phyloP scores from a whole-genome alignment of 2,329 filamentous ascomycete species.

The Aspergillus ochraceus region DNA sequence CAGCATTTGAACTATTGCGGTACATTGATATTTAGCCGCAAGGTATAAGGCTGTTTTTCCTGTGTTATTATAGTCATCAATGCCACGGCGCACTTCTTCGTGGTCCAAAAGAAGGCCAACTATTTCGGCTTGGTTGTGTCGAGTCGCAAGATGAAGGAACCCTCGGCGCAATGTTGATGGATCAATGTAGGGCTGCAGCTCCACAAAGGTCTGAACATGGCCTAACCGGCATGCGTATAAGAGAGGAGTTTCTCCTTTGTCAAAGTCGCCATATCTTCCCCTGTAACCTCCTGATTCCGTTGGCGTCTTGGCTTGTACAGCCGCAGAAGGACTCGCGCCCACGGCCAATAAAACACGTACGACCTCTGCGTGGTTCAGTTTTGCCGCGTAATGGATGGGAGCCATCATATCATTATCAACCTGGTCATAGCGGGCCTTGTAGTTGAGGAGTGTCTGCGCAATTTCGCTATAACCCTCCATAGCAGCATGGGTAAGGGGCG shows the following conservation, averaged over 20 bases:
- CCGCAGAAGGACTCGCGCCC: background rate
- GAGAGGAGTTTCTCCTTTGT: background rate
- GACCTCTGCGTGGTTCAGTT: background rate
- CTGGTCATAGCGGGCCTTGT: background rate
- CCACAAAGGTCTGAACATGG: background rate
- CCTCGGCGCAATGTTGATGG: background rate
- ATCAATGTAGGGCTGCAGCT: background rate
- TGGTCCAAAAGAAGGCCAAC: background rate
- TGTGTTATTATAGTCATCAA: background rate
- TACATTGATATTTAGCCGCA: background rate
- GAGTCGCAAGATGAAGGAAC: background rate
- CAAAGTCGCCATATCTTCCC: background rate
- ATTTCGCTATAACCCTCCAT: background rate
- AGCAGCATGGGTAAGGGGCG: background rate
- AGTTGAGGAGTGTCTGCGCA: background rate
- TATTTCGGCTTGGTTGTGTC: background rate
- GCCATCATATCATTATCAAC: background rate
- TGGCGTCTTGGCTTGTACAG: background rate
- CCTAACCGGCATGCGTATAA: background rate
- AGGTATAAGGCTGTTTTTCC: conserved; percentile 2
- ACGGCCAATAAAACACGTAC: background rate
- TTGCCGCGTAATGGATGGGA: conserved; percentile 7
- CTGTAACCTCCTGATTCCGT: background rate
- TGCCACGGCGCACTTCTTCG: background rate
- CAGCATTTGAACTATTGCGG: background rate